These are phyloP conservation scores for Talaromyces thailandensis DNA, from an alignment of 495 filamentous ascomycete genomes.

Conservation along the genomic window DNA sequence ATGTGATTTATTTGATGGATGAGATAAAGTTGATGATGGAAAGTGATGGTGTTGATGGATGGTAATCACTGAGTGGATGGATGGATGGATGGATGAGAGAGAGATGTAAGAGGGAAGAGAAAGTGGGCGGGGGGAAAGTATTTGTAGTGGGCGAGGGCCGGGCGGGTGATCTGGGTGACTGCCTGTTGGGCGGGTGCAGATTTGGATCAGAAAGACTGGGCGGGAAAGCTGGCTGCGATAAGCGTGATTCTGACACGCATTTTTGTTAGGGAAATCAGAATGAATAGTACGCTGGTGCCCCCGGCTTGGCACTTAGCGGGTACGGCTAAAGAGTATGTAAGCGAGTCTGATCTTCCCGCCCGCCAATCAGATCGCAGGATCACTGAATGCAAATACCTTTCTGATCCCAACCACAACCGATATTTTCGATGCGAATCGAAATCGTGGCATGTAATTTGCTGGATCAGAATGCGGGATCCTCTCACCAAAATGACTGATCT, in stretches of 20 bases:
- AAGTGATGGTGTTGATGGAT: constrained; percentile 36
- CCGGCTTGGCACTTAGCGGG: constrained; percentile 5
- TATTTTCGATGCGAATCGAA: constrained; percentile 7
- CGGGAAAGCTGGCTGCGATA: constrained; percentile 30
- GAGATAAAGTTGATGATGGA: constrained; percentile 34
- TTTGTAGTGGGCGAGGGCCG: constrained; percentile 35
- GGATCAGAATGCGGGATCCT: constrained; percentile 4
- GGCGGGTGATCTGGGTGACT: constrained; percentile 31
- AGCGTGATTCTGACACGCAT: constrained; percentile 25
- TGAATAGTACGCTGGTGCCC: constrained; percentile 7
- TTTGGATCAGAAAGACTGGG: constrained; percentile 10
- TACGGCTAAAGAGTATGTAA: constrained; percentile 17
- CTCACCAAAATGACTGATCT: constrained; percentile 13
- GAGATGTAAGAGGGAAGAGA: constrained; percentile 42
- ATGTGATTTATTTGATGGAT: constrained; percentile 37
- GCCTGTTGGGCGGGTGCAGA: neutral
- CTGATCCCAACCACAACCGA: constrained; percentile 28
- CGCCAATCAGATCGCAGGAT: constrained; percentile 36
- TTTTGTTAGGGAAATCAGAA: constrained; percentile 24
- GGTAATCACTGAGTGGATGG: constrained; percentile 32
- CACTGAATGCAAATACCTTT: constrained; percentile 28
- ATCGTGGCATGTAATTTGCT: constrained; percentile 12
- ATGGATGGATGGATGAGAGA: constrained; percentile 28
- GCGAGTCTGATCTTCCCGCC: constrained; percentile 21
- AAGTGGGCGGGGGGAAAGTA: constrained; percentile 40